Evolutionary conservation across 2,329 filamentous ascomycete genomes (phyloP).

Genomic region (Cytospora paraplurivora): DNA sequence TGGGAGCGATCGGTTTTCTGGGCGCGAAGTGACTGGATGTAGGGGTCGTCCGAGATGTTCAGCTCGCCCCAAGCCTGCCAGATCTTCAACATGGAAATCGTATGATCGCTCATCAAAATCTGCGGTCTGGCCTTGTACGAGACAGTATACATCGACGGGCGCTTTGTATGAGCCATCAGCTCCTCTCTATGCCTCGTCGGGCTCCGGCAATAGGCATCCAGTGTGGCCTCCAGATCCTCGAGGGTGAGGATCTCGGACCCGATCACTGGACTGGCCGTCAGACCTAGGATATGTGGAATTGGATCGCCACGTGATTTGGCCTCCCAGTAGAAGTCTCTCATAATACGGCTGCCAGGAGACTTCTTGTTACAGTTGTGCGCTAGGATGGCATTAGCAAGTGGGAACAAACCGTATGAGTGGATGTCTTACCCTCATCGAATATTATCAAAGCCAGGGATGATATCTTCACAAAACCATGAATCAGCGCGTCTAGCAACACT

Average conservation of each 20-base stretch:
- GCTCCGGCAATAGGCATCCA: constrained; percentile 69
- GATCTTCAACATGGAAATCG: constrained; percentile 49
- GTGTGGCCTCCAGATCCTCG: constrained; percentile 64
- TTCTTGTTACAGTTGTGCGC: constrained; percentile 74
- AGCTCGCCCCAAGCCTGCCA: constrained; percentile 44
- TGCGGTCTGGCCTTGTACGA: constrained; percentile 35
- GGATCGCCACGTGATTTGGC: constrained; percentile 40
- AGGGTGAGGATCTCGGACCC: constrained; percentile 58
- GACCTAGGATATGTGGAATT: constrained; percentile 70
- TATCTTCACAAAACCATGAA: constrained; percentile 72
- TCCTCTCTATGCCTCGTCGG: constrained; percentile 71
- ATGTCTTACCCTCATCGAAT: constrained; percentile 74
- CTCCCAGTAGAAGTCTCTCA: constrained; percentile 70
- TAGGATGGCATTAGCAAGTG: constrained; percentile 36
- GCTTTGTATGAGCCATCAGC: constrained; percentile 67
- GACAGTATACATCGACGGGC: constrained; percentile 55
- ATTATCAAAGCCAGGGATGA: constrained; percentile 67
- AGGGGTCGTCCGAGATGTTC: constrained; percentile 64
- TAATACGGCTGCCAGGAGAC: constrained; percentile 69
- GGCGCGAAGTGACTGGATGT: constrained; percentile 50
- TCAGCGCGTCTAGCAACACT: constrained; percentile 72
- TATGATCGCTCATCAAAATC: constrained; percentile 29
- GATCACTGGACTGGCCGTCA: constrained; percentile 79
- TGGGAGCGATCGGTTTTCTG: constrained; percentile 46
- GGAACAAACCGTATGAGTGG: neutral